Evolutionary conservation across 176 grass and related monocot genomes (phyloP), one percentile per base, ranked within the genome.

Genomic region (Raddia guianensis): DNA sequence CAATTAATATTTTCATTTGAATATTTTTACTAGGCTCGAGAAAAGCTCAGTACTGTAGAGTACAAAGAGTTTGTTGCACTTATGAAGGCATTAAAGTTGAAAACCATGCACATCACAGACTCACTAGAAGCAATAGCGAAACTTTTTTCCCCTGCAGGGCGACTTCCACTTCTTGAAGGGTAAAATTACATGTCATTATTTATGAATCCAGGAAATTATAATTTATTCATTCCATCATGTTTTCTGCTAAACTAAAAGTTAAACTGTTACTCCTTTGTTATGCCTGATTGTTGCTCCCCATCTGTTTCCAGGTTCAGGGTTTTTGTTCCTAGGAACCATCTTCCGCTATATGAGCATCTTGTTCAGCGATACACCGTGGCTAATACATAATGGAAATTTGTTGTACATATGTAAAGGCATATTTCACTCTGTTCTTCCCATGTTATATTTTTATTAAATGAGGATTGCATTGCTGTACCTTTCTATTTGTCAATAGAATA

Each of bases 11-110:
- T 72, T 81, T 21, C 49, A 27, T 74, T 79, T 64, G 69, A 48
- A 76, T 61, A 70, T 81, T 66, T 81, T 59, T 88, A 80, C n/a
- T 70, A 97, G 94, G 91, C 83, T 65, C 56, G 72, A 89, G 92
- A 95, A 87, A 93, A 88, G 49, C 92, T 95, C 33, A 86, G 76
- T 76, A 53, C 10, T 49, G 72, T 71, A 73, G 96, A 98, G 78
- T 98, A 98, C 44, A 86, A 58, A 74, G 90, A 94, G 72, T 98
- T 95, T 93, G 84, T 98, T 86, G 88, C 85, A 82, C 79, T 86
- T 54, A 98, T 95, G 92, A 93, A 93, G 78, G 88, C 96, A 65
- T 85, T 98, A 66, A 95, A 98, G 84, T 87, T 59, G 12, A 98
- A 91, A 83, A 91, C 86, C 48, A 88, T 90, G 79, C 81, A 82